Conservation (phyloP, 345 rosid genomes). For the Arabis hirsuta region DNA sequence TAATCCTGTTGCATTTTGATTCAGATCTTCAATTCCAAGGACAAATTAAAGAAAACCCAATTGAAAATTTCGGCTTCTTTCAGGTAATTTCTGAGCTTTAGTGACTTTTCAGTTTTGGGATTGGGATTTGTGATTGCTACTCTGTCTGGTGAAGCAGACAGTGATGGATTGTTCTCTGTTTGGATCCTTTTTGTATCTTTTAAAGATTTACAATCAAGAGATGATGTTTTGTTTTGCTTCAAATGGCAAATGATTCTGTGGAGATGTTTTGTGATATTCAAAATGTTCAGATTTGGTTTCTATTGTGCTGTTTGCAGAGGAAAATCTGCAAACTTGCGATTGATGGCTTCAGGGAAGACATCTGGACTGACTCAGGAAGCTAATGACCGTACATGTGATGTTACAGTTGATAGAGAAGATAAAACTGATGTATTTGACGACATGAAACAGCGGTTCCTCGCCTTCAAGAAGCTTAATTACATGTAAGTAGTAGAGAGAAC, state of each 20-base stretch:
- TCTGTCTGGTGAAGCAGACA: not conserved
- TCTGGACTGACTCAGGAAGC: slow-evolving; percentile 43
- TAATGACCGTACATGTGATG: slow-evolving; percentile 29
- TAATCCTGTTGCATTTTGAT: slow-evolving; percentile 20
- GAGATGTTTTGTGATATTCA: slow-evolving; percentile 14
- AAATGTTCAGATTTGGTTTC: not conserved
- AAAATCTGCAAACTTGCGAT: slow-evolving; percentile 31
- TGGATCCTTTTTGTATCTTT: not conserved
- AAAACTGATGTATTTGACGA: slow-evolving; percentile 58
- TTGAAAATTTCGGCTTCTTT: slow-evolving; percentile 34
- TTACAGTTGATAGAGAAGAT: slow-evolving; percentile 31
- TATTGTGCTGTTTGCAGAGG: slow-evolving; percentile 30
- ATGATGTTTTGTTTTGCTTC: slow-evolving; percentile 18
- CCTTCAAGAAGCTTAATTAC: slow-evolving; percentile 72
- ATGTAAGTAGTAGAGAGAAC: slow-evolving; percentile 51
- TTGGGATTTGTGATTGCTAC: not conserved
- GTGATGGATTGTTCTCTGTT: too few species aligned
- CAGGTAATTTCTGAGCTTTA: slow-evolving; percentile 33
- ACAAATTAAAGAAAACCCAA: slow-evolving; percentile 28
- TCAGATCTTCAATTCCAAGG: slow-evolving; percentile 34
- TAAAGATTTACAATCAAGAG: not conserved
- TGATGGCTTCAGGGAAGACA: slow-evolving; percentile 41
- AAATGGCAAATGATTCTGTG: not conserved
- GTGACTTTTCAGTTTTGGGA: slow-evolving; percentile 7
- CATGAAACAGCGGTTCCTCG: slow-evolving; percentile 70